Conservation (phyloP, 257 asterid species). For the Rhazya stricta region DNA sequence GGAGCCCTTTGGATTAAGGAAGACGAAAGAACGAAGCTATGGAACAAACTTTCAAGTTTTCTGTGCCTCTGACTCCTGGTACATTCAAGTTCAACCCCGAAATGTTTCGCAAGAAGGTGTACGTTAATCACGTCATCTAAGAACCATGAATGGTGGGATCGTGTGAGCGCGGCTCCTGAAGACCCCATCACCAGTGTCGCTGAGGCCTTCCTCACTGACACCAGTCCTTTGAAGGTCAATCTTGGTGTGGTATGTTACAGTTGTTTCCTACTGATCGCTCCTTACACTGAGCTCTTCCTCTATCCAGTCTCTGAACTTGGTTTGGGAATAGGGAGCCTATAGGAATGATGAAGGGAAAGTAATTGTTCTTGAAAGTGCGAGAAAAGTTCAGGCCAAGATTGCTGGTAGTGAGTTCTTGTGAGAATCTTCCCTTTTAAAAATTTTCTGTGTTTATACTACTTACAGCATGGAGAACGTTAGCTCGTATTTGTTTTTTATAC, state of each 20-base stretch:
- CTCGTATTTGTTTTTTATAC: not conserved
- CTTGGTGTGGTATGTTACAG: slow-evolving; percentile 66
- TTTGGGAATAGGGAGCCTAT: slow-evolving; percentile 69
- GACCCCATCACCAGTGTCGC: slow-evolving; percentile 95
- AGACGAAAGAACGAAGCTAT: not conserved
- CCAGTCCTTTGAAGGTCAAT: slow-evolving; percentile 73
- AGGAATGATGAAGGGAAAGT: slow-evolving; percentile 93
- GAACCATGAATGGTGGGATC: slow-evolving; percentile 2
- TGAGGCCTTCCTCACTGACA: slow-evolving; percentile 89
- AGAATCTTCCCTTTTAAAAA: slow-evolving; percentile 14
- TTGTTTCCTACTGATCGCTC: not conserved
- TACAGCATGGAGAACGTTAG: not conserved
- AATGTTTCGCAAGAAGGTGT: not conserved
- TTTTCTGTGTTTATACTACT: not conserved
- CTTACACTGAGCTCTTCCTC: not conserved
- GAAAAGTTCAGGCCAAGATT: slow-evolving; percentile 87
- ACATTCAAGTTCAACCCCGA: not conserved
- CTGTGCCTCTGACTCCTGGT: not conserved
- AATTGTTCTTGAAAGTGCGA: slow-evolving; percentile 90
- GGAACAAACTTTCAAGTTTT: not conserved
- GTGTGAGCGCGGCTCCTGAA: slow-evolving; percentile 58
- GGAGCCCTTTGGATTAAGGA: not conserved
- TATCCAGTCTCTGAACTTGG: slow-evolving; percentile 12
- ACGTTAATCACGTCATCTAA: not conserved
- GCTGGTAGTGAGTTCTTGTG: slow-evolving; percentile 74